Conservation (phyloP, 106 monocot species). For the Ottelia alismoides region DNA sequence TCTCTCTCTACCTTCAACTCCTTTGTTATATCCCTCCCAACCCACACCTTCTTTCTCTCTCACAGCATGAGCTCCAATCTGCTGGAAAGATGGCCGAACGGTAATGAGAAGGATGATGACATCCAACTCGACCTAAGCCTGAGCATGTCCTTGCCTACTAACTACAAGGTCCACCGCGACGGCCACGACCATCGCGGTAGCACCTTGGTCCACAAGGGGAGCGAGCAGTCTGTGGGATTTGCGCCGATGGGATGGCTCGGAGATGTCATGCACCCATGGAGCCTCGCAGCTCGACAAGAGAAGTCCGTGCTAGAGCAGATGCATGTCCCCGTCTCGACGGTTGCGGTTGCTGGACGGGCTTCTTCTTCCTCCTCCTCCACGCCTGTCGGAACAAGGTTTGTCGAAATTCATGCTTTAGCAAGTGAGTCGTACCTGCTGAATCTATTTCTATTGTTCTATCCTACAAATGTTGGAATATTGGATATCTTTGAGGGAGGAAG, state of each 20-base stretch:
- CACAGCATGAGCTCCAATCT: slow-evolving; percentile 14
- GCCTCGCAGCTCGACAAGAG: slow-evolving; percentile 42
- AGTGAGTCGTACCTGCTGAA: no score
- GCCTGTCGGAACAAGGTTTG: neutral
- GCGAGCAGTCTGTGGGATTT: no score
- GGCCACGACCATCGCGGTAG: neutral
- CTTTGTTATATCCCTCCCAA: no score
- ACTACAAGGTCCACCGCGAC: neutral
- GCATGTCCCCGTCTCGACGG: neutral
- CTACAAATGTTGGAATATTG: no score
- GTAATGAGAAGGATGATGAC: neutral
- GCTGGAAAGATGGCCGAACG: slow-evolving; percentile 1
- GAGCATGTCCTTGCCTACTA: slow-evolving; percentile 1
- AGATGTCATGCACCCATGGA: slow-evolving; percentile 38
- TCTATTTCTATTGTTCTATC: no score
- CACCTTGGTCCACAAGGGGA: neutral
- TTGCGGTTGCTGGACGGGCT: neutral
- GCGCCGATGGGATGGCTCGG: slow-evolving; percentile 3
- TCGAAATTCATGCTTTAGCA: neutral
- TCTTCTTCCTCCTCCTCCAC: neutral
- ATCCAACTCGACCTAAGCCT: slow-evolving; percentile 16
- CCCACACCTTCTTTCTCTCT: neutral
- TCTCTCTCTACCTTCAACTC: neutral
- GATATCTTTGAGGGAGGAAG: no score
- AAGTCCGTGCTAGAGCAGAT: slow-evolving; percentile 26